These are phyloP conservation scores for Blastomyces emzantsi DNA, from an alignment of 2,329 filamentous ascomycete species.

Conservation along the genomic window DNA sequence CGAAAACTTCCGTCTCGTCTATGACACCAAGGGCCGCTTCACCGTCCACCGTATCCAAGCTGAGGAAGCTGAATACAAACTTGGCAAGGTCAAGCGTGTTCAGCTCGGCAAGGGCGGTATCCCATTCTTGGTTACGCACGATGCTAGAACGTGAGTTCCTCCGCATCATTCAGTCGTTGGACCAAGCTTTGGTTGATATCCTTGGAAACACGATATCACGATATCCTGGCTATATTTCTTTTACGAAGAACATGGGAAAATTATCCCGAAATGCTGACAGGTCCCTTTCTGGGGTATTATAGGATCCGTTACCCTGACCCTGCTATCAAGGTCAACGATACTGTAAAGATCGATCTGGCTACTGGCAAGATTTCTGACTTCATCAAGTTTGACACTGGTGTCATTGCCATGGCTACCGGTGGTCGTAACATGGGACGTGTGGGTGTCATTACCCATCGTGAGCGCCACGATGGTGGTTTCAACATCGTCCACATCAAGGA, in stretches of 20 bases:
- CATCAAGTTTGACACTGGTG: conserved; percentile 98
- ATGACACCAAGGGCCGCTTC: conserved; percentile 99
- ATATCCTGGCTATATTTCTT: conserved; percentile 12
- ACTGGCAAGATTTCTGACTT: conserved; percentile 98
- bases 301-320: conserved; percentile 99
- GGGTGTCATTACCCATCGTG: conserved; percentile 99
- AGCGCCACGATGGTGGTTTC: conserved; percentile 99
- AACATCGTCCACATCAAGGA: conserved; percentile 99
- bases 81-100: conserved; percentile 99
- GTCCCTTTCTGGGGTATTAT: conserved; percentile 21
- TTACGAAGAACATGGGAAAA: background rate
- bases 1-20: conserved; percentile 99
- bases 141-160: conserved; percentile 99
- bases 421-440: conserved; percentile 99
- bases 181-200: conserved; percentile 86
- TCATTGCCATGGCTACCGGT: conserved; percentile 97
- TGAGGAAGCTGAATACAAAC: conserved; percentile 99
- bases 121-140: conserved; percentile 99
- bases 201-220: conserved; percentile 27
- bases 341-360: conserved; percentile 95
- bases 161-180: conserved; percentile 99
- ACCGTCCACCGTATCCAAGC: conserved; percentile 98
- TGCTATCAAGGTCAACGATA: conserved; percentile 99
- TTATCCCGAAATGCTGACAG: conserved; percentile 30
- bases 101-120: conserved; percentile 99